Evolutionary conservation across 73 alveolate species (phyloP), one percentile per base, ranked within the genome.

Genomic region (Halteria grandinella): DNA sequence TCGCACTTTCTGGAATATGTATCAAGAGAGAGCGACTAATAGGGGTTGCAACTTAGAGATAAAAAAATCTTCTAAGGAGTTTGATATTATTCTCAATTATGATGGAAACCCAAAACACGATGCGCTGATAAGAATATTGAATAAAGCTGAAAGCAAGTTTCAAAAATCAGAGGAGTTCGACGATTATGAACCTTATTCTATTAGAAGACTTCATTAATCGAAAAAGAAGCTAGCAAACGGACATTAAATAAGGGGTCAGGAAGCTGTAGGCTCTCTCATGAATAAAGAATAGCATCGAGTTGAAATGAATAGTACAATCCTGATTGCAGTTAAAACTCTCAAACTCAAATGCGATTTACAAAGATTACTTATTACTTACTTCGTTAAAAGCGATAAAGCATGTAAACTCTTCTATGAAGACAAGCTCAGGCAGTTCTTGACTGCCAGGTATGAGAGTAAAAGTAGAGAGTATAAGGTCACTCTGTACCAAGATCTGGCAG

Each of bases 371-470:
- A 44, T 66, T 47, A 10, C 43, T 27, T 15, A 27, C 64, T 66
- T 66, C 31, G 53, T 44, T 1, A 66, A 28, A 25, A 1, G 34
- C 3, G 80, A 66, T 45, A 7, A 47, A 27, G 77, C n/a, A n/a
- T n/a, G 59, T 1, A 66, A 44, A 18, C 37, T 54, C 4, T 66
- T 6, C 47, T 66, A 66, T 66, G 80, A 66, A 14, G 64, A 66
- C 15, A 66, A 47, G 21, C 53, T 66, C 7, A 66, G 33, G 29
- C 47, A 17, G 25, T 33, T 44, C 15, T 43, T 66, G 5, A 23
- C 54, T 1, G 43, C 80, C 3, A 52, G 47, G 43, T n/a, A 23
- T 3, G 80, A 66, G 39, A 17, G 32, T 24, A 25, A 44, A 21
- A 66, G 47, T n/a, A 41, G 80, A 44, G 51, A 44, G 20, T n/a